Base-by-base conservation (phyloP, 257 asterid species). In the Thymus mandschuricus region DNA sequence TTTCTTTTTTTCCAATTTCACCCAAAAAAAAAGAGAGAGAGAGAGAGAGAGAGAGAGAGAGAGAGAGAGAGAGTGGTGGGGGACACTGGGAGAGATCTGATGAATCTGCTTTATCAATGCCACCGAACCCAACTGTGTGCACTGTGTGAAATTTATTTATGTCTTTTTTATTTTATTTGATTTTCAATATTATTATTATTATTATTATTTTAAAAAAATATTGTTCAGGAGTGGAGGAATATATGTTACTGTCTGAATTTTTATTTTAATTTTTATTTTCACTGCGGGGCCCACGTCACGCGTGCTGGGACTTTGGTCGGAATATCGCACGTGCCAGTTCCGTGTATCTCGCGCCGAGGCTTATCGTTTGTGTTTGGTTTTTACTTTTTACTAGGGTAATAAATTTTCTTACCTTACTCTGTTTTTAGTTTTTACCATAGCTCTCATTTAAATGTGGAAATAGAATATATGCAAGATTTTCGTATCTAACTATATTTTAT, bases 261-360 rank as follows among this genome's bases (percentile, higher is more conserved):
- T 63, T 61, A 40, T 51, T 56, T 56, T 34, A 0, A 34, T 34
- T 34, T 34, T 34, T 34, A 38, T 69, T 69, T 66, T 56, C 48
- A 66, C 73, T 30, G 11, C 55, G 56, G 81, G 81, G 28, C 79
- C 79, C 70, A 73, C 67, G 60, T 74, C 81, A 57, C 80, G 82
- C 82, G 80, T 73, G 86, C 75, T 59, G 44, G 72, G 68, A 76
- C 76, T 15, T 43, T 56, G 84, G 86, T 82, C 84, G 78, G 83
- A 45, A 48, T 68, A 38, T 62, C 13, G 81, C 84, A 76, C 84
- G 78, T 82, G 86, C 79, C 79, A 64, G 46, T 35, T 62, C 83
- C 83, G 77, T 57, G 68, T 70, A 71, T 78, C 60, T 71, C 79
- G 76, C 72, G 62, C 71, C 81, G n/a, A 62, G 68, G 68, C 74